These are phyloP conservation scores for Gaeumannomyces sp. DNA, from an alignment of 2,329 filamentous ascomycete genomes.

Conservation along the genomic window DNA sequence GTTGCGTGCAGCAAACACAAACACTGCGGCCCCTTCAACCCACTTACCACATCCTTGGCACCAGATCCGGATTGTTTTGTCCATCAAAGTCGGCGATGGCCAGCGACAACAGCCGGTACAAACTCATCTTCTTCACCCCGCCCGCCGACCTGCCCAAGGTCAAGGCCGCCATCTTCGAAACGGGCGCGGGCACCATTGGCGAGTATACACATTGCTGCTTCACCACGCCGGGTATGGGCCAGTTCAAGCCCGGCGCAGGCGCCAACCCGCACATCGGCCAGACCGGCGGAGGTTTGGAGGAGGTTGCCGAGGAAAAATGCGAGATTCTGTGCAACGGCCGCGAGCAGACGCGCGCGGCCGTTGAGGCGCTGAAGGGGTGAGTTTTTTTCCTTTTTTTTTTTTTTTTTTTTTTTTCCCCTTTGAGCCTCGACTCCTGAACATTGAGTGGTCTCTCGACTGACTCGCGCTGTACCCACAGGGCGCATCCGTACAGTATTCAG, in stretches of 20 bases:
- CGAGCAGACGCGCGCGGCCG: constrained; percentile 48
- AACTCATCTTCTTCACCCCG: constrained; percentile 46
- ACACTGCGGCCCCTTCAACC: too few relatives aligned
- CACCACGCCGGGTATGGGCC: constrained; percentile 48
- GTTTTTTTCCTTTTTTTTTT: constrained; percentile 20
- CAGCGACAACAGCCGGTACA: constrained; percentile 16
- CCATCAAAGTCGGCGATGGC: background rate
- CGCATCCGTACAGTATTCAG: too few relatives aligned
- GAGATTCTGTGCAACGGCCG: constrained; percentile 58
- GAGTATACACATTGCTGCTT: constrained; percentile 52
- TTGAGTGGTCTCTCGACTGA: constrained; percentile 14
- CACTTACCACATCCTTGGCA: too few relatives aligned
- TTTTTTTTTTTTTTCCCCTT: too few relatives aligned
- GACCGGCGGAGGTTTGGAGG: constrained; percentile 38
- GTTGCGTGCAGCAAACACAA: too few relatives aligned
- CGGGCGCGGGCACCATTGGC: constrained; percentile 47
- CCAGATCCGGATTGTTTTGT: too few relatives aligned
- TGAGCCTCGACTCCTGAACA: background rate
- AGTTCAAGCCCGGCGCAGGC: constrained; percentile 56
- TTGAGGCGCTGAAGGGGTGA: constrained; percentile 59
- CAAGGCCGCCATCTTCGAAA: constrained; percentile 51
- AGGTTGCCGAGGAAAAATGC: constrained; percentile 53
- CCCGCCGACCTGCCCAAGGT: constrained; percentile 36
- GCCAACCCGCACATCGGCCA: constrained; percentile 59
- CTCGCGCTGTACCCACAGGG: constrained; percentile 21